Conservation (phyloP, 495 filamentous ascomycete genomes). For the Penicillium diatomitis region DNA sequence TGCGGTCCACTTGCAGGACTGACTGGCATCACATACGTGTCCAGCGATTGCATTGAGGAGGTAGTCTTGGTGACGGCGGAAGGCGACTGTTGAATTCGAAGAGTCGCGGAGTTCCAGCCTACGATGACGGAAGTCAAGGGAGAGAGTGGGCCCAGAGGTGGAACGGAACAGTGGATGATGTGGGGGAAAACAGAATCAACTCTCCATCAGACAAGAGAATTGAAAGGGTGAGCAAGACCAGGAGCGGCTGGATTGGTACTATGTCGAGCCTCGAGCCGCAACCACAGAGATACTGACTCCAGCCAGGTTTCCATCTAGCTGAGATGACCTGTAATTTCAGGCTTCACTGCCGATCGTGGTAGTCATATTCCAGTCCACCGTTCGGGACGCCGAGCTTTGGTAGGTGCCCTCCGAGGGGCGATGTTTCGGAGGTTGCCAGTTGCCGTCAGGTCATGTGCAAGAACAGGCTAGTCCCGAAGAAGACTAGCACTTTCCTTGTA, state of each 20-base stretch:
- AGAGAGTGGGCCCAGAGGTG: slow-evolving; percentile 24
- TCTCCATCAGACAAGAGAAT: slow-evolving; percentile 8
- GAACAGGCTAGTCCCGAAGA: slow-evolving; percentile 5
- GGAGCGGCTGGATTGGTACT: too few relatives aligned
- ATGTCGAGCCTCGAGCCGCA: too few relatives aligned
- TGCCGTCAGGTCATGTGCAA: slow-evolving; percentile 25
- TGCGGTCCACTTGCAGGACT: slow-evolving; percentile 58
- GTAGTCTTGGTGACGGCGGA: background rate
- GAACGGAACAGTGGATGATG: slow-evolving; percentile 18
- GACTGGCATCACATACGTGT: slow-evolving; percentile 78
- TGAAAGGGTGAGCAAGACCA: too few relatives aligned
- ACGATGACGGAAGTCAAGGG: slow-evolving; percentile 16
- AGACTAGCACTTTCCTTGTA: slow-evolving; percentile 21
- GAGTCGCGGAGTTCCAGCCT: slow-evolving; percentile 21
- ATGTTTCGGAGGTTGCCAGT: slow-evolving; percentile 11
- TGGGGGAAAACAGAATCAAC: slow-evolving; percentile 4
- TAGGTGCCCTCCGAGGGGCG: too few relatives aligned
- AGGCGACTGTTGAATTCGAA: slow-evolving; percentile 15
- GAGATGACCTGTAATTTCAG: too few relatives aligned
- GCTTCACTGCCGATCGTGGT: too few relatives aligned
- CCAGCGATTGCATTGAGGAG: slow-evolving; percentile 36
- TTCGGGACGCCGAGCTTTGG: background rate
- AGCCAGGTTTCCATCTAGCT: too few relatives aligned
- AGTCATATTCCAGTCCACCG: too few relatives aligned
- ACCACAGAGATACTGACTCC: too few relatives aligned